phyloP scores from a whole-genome alignment of 129 eudicot species.

The Flaveria linearis region DNA sequence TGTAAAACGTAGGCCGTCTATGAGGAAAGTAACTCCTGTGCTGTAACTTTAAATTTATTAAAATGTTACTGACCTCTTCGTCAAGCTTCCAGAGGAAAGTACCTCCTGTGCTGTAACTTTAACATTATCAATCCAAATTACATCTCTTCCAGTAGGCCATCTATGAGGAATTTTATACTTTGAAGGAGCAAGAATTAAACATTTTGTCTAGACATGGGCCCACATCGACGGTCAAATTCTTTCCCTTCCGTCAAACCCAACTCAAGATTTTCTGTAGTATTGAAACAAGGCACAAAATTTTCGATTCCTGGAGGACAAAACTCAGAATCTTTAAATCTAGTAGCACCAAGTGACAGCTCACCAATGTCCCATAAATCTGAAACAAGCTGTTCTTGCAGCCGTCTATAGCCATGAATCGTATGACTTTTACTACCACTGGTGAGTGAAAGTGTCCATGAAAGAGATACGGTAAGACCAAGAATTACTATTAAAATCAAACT shows the following conservation, averaged over 20 bases:
- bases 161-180: constrained; percentile 87
- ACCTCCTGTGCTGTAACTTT: constrained; percentile 95
- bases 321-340: constrained; percentile 65
- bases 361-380: constrained; percentile 83
- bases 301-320: constrained; percentile 72
- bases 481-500: constrained; percentile 69
- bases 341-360: constrained; percentile 67
- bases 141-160: constrained; percentile 98
- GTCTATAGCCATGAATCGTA: constrained; percentile 72
- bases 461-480: constrained; percentile 77
- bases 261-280: constrained; percentile 68
- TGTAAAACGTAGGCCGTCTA: neutral
- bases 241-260: constrained; percentile 67
- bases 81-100: constrained; percentile 93
- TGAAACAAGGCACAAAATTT: constrained; percentile 82
- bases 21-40: no score
- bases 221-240: constrained; percentile 85
- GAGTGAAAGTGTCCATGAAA: constrained; percentile 87
- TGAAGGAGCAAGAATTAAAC: constrained; percentile 76
- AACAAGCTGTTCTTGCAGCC: constrained; percentile 91
- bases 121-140: constrained; percentile 95
- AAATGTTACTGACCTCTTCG: constrained; percentile 60
- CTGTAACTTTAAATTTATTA: neutral
- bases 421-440: constrained; percentile 56
- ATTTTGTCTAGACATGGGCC: constrained; percentile 51